Conservation (phyloP, 176 grass and related monocot genomes). For the Eleusine coracana region DNA sequence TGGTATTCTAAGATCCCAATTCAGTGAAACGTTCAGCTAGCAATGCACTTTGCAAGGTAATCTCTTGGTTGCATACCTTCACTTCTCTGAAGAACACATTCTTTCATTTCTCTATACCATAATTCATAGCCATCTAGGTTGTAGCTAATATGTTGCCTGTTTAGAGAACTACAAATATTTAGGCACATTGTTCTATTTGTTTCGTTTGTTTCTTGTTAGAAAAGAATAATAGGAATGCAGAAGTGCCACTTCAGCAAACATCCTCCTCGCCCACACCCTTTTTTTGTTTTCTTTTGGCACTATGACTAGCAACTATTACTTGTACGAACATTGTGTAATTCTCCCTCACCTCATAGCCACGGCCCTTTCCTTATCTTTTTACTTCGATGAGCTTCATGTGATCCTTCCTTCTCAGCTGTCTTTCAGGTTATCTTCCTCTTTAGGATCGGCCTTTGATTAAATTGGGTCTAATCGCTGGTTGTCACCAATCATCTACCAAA, state of each 20-base stretch:
- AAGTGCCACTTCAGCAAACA: neutral
- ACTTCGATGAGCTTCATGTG: neutral
- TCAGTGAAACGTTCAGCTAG: constrained; percentile 4
- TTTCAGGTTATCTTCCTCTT: neutral
- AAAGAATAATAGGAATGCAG: neutral
- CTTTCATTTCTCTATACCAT: neutral
- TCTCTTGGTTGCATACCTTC: neutral
- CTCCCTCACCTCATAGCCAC: neutral
- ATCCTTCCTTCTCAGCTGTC: neutral
- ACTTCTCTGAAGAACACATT: constrained; percentile 21
- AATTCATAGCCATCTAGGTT: neutral
- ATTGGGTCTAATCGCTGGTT: neutral
- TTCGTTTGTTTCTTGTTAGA: neutral
- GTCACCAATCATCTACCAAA: neutral
- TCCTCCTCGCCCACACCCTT: neutral
- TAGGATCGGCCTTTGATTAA: neutral
- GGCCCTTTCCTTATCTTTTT: neutral
- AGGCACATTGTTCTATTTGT: neutral
- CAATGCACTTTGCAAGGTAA: neutral
- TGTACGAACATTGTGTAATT: neutral
- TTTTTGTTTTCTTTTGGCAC: neutral
- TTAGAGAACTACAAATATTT: neutral
- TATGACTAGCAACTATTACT: neutral
- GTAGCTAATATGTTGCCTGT: neutral
- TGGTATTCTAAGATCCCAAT: neutral